Evolutionary conservation across 1,139 yeast genomes (phyloP), one percentile per base, ranked within the genome.

Genomic region (Debaryomyces psychrophilus): DNA sequence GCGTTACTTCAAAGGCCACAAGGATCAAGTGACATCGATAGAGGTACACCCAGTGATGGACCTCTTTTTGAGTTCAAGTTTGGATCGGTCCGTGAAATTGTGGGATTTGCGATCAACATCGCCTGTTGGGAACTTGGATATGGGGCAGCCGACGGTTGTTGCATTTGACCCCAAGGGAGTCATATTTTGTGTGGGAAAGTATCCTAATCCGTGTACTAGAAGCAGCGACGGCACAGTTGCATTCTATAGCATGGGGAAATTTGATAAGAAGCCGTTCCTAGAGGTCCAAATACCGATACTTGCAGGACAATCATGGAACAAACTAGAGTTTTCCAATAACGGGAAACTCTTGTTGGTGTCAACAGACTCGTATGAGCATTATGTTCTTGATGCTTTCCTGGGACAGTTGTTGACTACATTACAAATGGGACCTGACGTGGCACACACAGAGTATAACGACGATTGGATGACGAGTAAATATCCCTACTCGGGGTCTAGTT

Each of bases 1-100:
- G 15, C 79, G 97, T 44, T 93, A 92, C 64, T 93, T 90, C 68
- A 79, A 79, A 52, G 98, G 97, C 2, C 99, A 93, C 64, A 83
- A 83, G 44, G 86, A 79, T 17, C 79, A 82, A 51, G 97, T 93
- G 9, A 78, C 81, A 1, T 76, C 81, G 6, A 66, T 93, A 5
- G 90, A 89, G 59, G 82, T 90, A 53, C 81, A 85, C 37, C 97
- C 97, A 0, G 68, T 83, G 2, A 76, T 79, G 46, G 92, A 89
- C 57, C 67, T 79, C 9, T 81, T 90, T 55, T 57, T 90, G 6
- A 82, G 92, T 26, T 76, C 93, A 0, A 79, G 95, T 1, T 63
- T 77, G 49, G 99, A 95, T 62, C 79, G 85, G 45, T 82, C 96
- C 0, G 89, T 90, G 3, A 81, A 95, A 53, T 54, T 88, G 6